These are phyloP conservation scores for Fusarium clavum DNA, from an alignment of 2,329 filamentous ascomycete genomes.

Conservation along the genomic window DNA sequence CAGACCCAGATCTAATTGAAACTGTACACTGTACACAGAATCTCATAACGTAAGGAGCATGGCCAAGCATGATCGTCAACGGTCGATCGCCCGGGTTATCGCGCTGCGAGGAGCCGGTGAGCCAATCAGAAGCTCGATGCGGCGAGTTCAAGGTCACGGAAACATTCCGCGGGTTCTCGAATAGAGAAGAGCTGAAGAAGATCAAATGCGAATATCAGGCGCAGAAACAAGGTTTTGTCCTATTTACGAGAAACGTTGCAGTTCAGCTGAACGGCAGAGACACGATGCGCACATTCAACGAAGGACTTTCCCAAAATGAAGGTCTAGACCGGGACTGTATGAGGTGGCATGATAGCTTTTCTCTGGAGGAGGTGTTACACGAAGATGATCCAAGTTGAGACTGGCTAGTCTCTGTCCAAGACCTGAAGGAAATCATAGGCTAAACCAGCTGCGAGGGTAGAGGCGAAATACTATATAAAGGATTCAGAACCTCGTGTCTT, in stretches of 20 bases:
- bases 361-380: background rate
- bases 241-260: background rate
- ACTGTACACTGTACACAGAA: background rate
- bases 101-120: background rate
- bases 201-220: background rate
- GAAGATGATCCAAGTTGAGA: conserved; percentile 29
- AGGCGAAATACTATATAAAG: conserved; percentile 8
- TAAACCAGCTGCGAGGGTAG: background rate
- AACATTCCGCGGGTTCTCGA: background rate
- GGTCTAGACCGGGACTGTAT: background rate
- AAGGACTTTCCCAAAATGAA: background rate
- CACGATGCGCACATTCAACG: background rate
- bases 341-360: background rate
- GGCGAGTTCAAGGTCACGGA: background rate
- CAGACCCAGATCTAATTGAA: background rate
- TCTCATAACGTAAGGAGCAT: background rate
- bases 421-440: background rate
- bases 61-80: conserved; percentile 18
- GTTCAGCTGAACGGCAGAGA: conserved; percentile 26
- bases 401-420: background rate
- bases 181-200: conserved; percentile 34
- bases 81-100: conserved; percentile 15
- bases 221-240: conserved; percentile 7
- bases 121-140: background rate
- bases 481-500: background rate